Conservation (phyloP, 495 filamentous ascomycete genomes). For the Oidiodendron maius region DNA sequence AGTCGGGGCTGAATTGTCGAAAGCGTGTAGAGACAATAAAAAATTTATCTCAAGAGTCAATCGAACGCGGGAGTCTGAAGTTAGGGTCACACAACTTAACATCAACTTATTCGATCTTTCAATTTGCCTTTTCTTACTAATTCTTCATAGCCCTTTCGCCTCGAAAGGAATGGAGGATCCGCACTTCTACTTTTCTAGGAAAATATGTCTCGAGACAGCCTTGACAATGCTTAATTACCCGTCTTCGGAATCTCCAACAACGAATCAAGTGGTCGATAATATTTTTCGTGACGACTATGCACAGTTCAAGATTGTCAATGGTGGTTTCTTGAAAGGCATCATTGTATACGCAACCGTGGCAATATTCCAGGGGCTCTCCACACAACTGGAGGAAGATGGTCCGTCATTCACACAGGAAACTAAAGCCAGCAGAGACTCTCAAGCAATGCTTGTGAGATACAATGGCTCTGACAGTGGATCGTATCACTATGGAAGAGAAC, state of each 20-base stretch:
- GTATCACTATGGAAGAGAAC: constrained; percentile 44
- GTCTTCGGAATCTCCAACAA: neutral
- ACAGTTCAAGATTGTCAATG: constrained; percentile 36
- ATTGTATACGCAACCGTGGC: constrained; percentile 35
- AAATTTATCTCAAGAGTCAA: constrained; percentile 17
- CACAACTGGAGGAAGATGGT: constrained; percentile 46
- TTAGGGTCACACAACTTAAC: constrained; percentile 28
- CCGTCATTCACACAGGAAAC: too few relatives aligned
- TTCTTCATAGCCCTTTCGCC: constrained; percentile 20
- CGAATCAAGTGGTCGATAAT: neutral
- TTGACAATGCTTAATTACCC: neutral
- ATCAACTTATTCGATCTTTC: constrained; percentile 30
- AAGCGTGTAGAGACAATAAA: constrained; percentile 32
- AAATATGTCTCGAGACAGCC: constrained; percentile 32
- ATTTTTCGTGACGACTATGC: constrained; percentile 30
- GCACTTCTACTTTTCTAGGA: constrained; percentile 36
- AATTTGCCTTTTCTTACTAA: constrained; percentile 36
- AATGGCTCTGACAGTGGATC: constrained; percentile 32
- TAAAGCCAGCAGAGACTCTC: constrained; percentile 34
- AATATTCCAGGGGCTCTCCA: constrained; percentile 40
- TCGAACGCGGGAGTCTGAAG: constrained; percentile 22
- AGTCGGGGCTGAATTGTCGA: constrained; percentile 29
- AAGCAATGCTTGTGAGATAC: constrained; percentile 46
- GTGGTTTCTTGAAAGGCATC: constrained; percentile 40
- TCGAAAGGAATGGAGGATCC: neutral